phyloP scores from a whole-genome alignment of 495 filamentous ascomycete genomes.

The Xylaria venustula region DNA sequence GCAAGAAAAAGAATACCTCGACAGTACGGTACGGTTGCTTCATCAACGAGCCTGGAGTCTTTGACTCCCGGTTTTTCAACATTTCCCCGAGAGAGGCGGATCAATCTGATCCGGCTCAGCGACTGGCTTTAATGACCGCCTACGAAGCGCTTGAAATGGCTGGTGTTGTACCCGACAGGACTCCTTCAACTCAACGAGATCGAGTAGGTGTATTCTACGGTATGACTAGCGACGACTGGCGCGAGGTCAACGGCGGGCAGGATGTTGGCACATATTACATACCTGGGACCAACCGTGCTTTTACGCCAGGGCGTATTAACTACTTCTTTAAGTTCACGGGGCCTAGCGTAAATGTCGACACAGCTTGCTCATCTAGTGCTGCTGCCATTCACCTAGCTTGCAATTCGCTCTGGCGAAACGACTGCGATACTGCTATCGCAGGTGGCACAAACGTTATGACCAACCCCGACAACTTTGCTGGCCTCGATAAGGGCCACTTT shows the following conservation, averaged over 20 bases:
- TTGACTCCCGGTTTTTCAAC: slow-evolving; percentile 69
- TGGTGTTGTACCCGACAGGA: slow-evolving; percentile 71
- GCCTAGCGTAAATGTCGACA: slow-evolving; percentile 39
- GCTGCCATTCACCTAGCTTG: slow-evolving; percentile 39
- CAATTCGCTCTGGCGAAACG: slow-evolving; percentile 63
- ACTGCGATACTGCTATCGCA: slow-evolving; percentile 60
- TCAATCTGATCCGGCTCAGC: slow-evolving; percentile 77
- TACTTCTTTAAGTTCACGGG: slow-evolving; percentile 47
- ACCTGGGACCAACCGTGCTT: slow-evolving; percentile 73
- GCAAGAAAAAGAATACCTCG: slow-evolving; percentile 64
- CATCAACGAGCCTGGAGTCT: slow-evolving; percentile 59
- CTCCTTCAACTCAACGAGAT: slow-evolving; percentile 52
- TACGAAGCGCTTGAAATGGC: slow-evolving; percentile 85
- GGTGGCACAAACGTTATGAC: slow-evolving; percentile 47
- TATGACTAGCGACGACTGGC: slow-evolving; percentile 77
- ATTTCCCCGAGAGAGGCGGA: slow-evolving; percentile 81
- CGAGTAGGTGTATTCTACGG: slow-evolving; percentile 84
- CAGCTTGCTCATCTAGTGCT: slow-evolving; percentile 48
- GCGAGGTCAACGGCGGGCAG: slow-evolving; percentile 70
- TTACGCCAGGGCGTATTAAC: slow-evolving; percentile 46
- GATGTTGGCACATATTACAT: slow-evolving; percentile 82
- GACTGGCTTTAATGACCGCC: slow-evolving; percentile 69
- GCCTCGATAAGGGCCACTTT: slow-evolving; percentile 40
- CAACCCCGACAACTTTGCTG: slow-evolving; percentile 27
- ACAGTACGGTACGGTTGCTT: slow-evolving; percentile 76